Conservation (phyloP, 148 eudicot species). For the Suaeda aralocaspica region DNA sequence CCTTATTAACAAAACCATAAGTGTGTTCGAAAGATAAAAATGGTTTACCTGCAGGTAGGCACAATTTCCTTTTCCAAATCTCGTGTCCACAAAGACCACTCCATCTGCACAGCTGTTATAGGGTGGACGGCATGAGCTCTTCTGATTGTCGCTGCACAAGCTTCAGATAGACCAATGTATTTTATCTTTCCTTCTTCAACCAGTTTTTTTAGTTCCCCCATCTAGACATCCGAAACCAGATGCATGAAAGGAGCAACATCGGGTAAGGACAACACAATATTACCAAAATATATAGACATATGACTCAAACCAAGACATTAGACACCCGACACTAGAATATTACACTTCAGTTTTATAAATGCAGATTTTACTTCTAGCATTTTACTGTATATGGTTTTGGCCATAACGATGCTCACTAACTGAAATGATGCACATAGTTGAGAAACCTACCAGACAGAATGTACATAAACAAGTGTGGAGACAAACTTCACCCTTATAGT, state of each 20-base stretch:
- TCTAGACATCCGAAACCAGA: neutral
- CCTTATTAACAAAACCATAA: too few relatives aligned
- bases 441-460: neutral
- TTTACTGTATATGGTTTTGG: neutral
- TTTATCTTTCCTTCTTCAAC: conserved; percentile 36
- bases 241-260: neutral
- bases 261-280: neutral
- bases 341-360: neutral
- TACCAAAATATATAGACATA: too few relatives aligned
- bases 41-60: conserved; percentile 24
- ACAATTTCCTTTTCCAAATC: conserved; percentile 17
- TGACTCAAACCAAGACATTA: too few relatives aligned
- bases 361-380: neutral
- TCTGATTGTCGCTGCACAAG: conserved; percentile 27
- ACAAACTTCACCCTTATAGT: neutral
- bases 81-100: conserved; percentile 19
- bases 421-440: neutral
- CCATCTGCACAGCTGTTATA: conserved; percentile 15
- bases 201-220: conserved; percentile 24
- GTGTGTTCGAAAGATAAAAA: neutral
- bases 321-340: neutral
- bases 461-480: neutral
- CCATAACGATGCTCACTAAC: neutral
- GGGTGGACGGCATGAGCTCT: conserved; percentile 25
- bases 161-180: conserved; percentile 30